These are phyloP conservation scores for Vigna mungo DNA, from an alignment of 306 rosid species.

Conservation along the genomic window DNA sequence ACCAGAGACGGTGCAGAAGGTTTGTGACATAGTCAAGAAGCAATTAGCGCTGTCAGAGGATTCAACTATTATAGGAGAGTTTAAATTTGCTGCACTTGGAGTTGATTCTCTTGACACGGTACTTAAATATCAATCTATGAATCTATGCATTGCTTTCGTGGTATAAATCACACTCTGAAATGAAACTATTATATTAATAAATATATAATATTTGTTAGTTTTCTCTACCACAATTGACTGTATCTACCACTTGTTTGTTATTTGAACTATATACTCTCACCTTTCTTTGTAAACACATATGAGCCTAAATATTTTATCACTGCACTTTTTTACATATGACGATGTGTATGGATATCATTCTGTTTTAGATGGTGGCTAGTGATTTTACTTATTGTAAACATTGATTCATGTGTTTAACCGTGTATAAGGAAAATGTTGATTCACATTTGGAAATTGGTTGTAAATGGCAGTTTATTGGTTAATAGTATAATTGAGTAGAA, in stretches of 20 bases:
- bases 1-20: conserved; percentile 84
- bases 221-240: not conserved
- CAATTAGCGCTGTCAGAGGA: conserved; percentile 80
- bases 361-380: too few species aligned
- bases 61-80: conserved; percentile 60
- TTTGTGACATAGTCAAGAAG: conserved; percentile 77
- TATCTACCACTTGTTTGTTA: not conserved
- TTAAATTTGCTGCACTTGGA: conserved; percentile 84
- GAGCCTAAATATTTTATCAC: too few species aligned
- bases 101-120: conserved; percentile 99
- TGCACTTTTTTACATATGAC: not conserved
- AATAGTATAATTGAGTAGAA: not conserved
- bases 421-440: conserved; percentile 27
- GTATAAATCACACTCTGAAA: not conserved
- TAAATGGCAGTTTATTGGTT: conserved; percentile 21
- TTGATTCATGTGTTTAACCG: conserved; percentile 13
- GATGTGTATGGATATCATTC: too few species aligned
- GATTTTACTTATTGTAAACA: conserved; percentile 12
- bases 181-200: not conserved
- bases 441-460: conserved; percentile 23
- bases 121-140: conserved; percentile 17
- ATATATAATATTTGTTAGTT: not conserved
- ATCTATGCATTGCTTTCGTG: conserved; percentile 20
- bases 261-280: not conserved
- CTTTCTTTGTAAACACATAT: too few species aligned